Evolutionary conservation across 345 rosid genomes (phyloP), one percentile per base, ranked within the genome.

Genomic region (Passiflora organensis): DNA sequence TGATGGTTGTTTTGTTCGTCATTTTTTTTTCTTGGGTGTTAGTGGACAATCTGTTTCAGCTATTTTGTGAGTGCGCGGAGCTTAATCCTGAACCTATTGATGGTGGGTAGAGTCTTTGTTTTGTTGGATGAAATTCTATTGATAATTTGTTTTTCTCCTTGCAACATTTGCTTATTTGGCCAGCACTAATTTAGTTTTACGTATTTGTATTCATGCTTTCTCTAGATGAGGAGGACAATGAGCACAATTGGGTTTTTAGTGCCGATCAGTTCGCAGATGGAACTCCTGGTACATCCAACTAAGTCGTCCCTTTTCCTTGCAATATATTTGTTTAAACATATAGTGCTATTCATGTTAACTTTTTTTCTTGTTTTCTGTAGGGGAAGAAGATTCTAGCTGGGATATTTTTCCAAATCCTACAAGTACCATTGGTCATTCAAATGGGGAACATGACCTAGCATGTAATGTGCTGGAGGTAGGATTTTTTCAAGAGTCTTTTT

Each of bases 1-100:
- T 23, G 51, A 12, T 49, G 45, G 24, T 23, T 56, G 0, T 53
- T 25, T 0, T 19, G 2, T 10, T 19, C n/a, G 72, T 62, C 64
- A 15, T 51, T 53, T 6, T 2, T 17, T 6, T 2, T 17, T 59
- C 15, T 43, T 53, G 14, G 38, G 0, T 72, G 62, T 53, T 57
- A 94, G 97, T 94, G 97, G 95, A 87, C 70, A 76, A 76, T 44
- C 63, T 94, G 48, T 94, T 94, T 75, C 84, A 83, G 67, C 57
- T 86, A 25, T 87, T 94, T 60, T 89, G 95, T 4, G 86, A 89
- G 71, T 83, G 99, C 50, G 95, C 97, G 17, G 96, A 86, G 76
- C 78, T 94, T 42, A 94, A 94, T 80, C 97, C 99, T 1, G 95
- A 89, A 58, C 95, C 89, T 13, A 48, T 81, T 53, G 85, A 80